Base-by-base conservation (phyloP, 192 early-diverging fungal species). In the Backusella circina region DNA sequence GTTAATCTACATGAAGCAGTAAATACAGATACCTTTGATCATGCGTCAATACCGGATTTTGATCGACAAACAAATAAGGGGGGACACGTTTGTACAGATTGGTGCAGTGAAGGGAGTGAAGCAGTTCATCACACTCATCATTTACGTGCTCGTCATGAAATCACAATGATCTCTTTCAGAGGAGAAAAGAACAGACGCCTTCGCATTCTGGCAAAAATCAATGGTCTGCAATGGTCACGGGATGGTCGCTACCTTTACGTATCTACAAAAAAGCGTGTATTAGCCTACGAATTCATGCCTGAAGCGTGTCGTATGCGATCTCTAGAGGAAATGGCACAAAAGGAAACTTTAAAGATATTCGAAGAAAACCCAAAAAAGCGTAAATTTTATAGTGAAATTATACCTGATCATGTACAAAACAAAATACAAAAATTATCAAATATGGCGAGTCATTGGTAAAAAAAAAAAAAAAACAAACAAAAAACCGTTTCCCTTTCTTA, bases 81-180 rank as follows among this genome's bases (percentile, higher is more conserved):
- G 18, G 31, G 31, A 2, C 23, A 61, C 12, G 2, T 12, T 61
- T 61, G 54, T 26, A 61, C 54, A 26, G 9, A 23, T 8, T 26
- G 23, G 54, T 61, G 54, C 4, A 5, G 54, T 61, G 23, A 61
- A 28, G 54, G 54, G 10, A 21, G 21, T 26, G 32, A 72, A 15
- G 12, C 32, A 21, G 47, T 33, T 3, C 50, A 72, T 23, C 35
- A 35, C 15, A 38, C 54, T 30, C 12, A 33, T 36, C 50, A 70
- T 71, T 26, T 61, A 8, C 18, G 13, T 18, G 41, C 84, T 36
- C 76, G 82, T 32, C 86, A 88, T 36, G 86, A 88, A 71, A 84
- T 88, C 36, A 74, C 85, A 16, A 84, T 88, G 84, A 72, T 86
- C 1, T 84, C 86, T 0, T 88, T 85, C 65, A 67, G 86, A 21